Base-by-base conservation (phyloP, 768 basidiomycete species). In the Serendipita indica region DNA sequence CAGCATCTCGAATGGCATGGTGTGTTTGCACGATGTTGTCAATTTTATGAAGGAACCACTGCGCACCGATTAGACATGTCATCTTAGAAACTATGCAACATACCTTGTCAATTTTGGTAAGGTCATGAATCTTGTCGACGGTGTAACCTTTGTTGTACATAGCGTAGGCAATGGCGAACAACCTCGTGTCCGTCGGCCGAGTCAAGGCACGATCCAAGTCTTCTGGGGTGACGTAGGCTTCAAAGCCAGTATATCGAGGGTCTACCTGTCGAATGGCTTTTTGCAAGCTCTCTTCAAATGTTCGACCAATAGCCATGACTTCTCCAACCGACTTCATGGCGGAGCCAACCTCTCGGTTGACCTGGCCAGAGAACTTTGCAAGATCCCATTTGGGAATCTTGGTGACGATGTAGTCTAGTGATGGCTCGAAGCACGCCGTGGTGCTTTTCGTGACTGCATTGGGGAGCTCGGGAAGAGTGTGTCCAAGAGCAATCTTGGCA, bases 371-470 rank as follows among this genome's bases (percentile, higher is more conserved):
- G 77, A 99, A 98, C 72, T 99, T 99, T 63, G 93, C 92, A 59
- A 99, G 75, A 73, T 99, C 96, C 94, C 96, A 98, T 70, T 97
- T 97, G 62, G 96, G 96, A 63, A 99, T 98, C 74, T 99, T 99
- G 52, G 92, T 96, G 61, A 99, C 96, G 67, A 99, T 96, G 72
- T 99, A 99, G 71, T 99, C 96, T 41, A 99, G 77, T 5, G 93
- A 94, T 25, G 96, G 94, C 69, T 99, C 96, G 72, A 98, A 99
- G 73, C 96, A 98, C 1, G 96, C 96, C 7, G 96, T 98, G 1
- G 96, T 99, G 2, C 92, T 94, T 74, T 98, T 99, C 56, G 96
- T 99, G 62, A 99, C 96, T 37, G 96, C 93, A 70, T 99, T 99
- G 13, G 94, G 94, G 20, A 98, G 79, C 75, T 97, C 94, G 3